Evolutionary conservation across 768 basidiomycete genomes (phyloP).

Genomic region (Tubosaeta sp.): DNA sequence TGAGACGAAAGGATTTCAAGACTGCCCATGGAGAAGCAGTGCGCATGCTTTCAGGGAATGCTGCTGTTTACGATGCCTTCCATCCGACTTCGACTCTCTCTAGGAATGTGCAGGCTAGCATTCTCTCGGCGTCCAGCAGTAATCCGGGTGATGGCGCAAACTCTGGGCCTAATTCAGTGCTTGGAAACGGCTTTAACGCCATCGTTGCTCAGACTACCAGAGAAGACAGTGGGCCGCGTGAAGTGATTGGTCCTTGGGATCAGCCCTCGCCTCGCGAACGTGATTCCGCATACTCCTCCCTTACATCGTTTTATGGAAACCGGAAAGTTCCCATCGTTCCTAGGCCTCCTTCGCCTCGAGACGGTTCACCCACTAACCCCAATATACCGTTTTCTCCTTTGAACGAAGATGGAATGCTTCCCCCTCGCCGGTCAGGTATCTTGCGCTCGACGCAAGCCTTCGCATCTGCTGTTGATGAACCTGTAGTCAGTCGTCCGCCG

Average conservation of each 20-base stretch:
- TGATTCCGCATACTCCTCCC: slow-evolving; percentile 19
- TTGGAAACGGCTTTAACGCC: slow-evolving; percentile 22
- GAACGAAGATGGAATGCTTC: slow-evolving; percentile 32
- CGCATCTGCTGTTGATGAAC: slow-evolving; percentile 23
- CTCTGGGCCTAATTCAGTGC: slow-evolving; percentile 16
- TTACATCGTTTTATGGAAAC: slow-evolving; percentile 26
- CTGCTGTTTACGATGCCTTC: slow-evolving; percentile 73
- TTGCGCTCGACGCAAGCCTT: slow-evolving; percentile 25
- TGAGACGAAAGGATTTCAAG: slow-evolving; percentile 52
- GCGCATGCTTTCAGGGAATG: slow-evolving; percentile 36
- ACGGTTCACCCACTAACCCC: slow-evolving; percentile 24
- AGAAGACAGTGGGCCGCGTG: slow-evolving; percentile 23
- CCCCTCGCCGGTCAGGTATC: slow-evolving; percentile 27
- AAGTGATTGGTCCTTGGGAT: slow-evolving; percentile 32
- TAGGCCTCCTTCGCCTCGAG: slow-evolving; percentile 26
- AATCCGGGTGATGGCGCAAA: slow-evolving; percentile 17
- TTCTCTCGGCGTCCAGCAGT: slow-evolving; percentile 18
- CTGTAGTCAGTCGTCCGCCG: slow-evolving; percentile 26
- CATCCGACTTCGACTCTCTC: slow-evolving; percentile 48
- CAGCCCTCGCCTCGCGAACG: slow-evolving; percentile 32
- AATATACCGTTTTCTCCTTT: slow-evolving; percentile 20
- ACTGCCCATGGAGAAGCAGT: slow-evolving; percentile 35
- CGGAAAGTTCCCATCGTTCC: slow-evolving; percentile 23
- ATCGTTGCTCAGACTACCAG: slow-evolving; percentile 25
- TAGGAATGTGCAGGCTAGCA: slow-evolving; percentile 22